Evolutionary conservation across 176 grass and related monocot genomes (phyloP).

Genomic region (Poa annua): DNA sequence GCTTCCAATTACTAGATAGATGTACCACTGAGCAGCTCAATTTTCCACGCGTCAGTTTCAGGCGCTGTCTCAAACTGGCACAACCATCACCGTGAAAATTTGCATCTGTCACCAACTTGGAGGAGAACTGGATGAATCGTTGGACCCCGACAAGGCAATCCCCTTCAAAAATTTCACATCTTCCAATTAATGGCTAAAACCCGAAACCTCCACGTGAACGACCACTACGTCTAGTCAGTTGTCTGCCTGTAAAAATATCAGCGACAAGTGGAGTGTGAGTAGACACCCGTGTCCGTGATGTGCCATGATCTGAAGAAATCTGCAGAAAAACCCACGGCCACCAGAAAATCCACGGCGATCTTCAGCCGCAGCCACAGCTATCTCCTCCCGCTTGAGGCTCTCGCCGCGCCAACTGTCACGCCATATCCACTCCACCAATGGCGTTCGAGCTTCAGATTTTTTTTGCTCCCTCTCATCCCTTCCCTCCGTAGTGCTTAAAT

Average conservation of each 20-base stretch:
- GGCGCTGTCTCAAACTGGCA: background rate
- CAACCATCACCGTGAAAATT: background rate
- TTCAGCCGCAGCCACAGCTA: background rate
- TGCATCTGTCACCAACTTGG: background rate
- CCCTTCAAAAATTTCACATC: background rate
- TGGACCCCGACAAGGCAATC: background rate
- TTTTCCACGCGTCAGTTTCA: background rate
- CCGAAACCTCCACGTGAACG: background rate
- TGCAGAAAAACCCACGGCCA: slow-evolving; percentile 38
- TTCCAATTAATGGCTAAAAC: background rate
- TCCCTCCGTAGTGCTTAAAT: background rate
- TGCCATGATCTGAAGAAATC: slow-evolving; percentile 11
- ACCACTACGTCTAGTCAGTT: background rate
- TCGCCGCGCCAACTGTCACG: background rate
- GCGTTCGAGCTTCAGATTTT: slow-evolving; percentile 37
- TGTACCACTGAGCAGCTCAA: background rate
- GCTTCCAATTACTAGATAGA: background rate
- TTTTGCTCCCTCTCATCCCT: background rate
- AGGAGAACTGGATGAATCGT: background rate
- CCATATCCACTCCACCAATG: slow-evolving; percentile 37
- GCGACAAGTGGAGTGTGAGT: background rate
- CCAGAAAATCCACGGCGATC: slow-evolving; percentile 28
- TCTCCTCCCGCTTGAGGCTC: background rate
- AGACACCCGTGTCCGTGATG: no score
- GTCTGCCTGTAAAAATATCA: slow-evolving; percentile 4